Base-by-base conservation (phyloP, 768 basidiomycete species). In the Rhizopogon sp. region DNA sequence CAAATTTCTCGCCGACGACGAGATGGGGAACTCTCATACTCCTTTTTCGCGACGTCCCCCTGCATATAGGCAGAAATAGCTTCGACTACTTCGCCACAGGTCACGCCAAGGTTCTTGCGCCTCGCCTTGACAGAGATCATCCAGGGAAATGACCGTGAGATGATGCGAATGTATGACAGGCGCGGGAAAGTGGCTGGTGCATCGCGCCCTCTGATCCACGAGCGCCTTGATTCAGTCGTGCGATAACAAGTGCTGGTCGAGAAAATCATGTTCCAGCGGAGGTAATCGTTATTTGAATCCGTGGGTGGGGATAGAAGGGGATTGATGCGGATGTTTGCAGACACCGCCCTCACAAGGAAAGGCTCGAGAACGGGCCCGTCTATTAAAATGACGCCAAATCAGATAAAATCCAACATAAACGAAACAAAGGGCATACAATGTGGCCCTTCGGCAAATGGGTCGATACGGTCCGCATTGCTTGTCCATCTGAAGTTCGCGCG, bases 221-320 rank as follows among this genome's bases (percentile, higher is more conserved):
- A 88, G 22, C 81, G 73, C 2, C 72, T 58, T 3, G 78, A 74
- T 55, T 89, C 88, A n/a, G 72, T 76, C 4, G 84, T 86, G 54
- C 83, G 79, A 60, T 79, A 79, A 52, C 83, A 82, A 56, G 81
- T 76, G 40, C 75, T 79, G 6, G 85, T 78, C 6, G 74, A 71
- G 65, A 83, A 88, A 41, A 87, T 76, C 83, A 90, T 86, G 69
- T 87, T 86, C 87, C 88, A 90, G 45, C 78, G 80, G 43, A 90
- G 71, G 63, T 80, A 79, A 5, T 78, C 76, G 1, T 79, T 76
- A 5, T 70, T 60, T 4, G 66, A 25, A 25, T 75, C 74, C 0
- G 77, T 67, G 56, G 67, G 71, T 17, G 84, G 82, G 0, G 69
- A 62, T 14, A 90, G 72, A 25, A 89, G 74, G 0, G 88, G 87